Evolutionary conservation across 1,284 basidiomycete species (phyloP).

Genomic region (Pyrrhoderma lamaoense): DNA sequence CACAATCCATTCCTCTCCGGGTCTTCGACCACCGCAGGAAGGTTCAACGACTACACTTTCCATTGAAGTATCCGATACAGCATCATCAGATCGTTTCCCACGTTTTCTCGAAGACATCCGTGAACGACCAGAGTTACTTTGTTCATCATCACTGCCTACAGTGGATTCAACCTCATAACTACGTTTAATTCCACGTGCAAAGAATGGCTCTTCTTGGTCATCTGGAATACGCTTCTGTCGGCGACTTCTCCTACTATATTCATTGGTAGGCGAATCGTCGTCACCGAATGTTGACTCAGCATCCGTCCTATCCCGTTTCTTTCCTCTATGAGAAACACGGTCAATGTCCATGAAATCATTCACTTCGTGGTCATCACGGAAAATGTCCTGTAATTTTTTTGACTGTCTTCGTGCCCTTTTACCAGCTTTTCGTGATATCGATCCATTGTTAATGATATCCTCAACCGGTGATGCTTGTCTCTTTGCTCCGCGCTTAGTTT

Average conservation of each 20-base stretch:
- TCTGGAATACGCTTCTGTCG: slow-evolving; percentile 37
- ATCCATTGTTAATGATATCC: slow-evolving; percentile 29
- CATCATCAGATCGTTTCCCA: slow-evolving; percentile 23
- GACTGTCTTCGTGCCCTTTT: slow-evolving; percentile 23
- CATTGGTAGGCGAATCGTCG: slow-evolving; percentile 35
- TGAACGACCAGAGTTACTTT: slow-evolving; percentile 23
- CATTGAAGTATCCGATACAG: slow-evolving; percentile 26
- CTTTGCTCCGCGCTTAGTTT: slow-evolving; percentile 38
- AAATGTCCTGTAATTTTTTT: slow-evolving; percentile 8
- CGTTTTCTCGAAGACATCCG: slow-evolving; percentile 20
- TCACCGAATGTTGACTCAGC: slow-evolving; percentile 66
- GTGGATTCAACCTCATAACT: slow-evolving; percentile 45
- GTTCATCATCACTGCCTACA: slow-evolving; percentile 42
- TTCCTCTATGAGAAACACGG: slow-evolving; percentile 40
- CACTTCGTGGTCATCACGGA: slow-evolving; percentile 7
- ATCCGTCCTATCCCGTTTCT: slow-evolving; percentile 68
- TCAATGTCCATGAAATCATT: slow-evolving; percentile 25
- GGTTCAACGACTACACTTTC: slow-evolving; percentile 40
- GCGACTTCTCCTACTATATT: slow-evolving; percentile 25
- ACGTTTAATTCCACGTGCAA: slow-evolving; percentile 52
- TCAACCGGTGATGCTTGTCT: slow-evolving; percentile 35
- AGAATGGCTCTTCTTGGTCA: slow-evolving; percentile 30
- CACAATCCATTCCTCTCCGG: slow-evolving; percentile 70
- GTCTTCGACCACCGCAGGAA: slow-evolving; percentile 44
- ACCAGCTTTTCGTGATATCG: slow-evolving; percentile 22